Base-by-base conservation (phyloP, 768 basidiomycete species). In the Dioszegia crocea region DNA sequence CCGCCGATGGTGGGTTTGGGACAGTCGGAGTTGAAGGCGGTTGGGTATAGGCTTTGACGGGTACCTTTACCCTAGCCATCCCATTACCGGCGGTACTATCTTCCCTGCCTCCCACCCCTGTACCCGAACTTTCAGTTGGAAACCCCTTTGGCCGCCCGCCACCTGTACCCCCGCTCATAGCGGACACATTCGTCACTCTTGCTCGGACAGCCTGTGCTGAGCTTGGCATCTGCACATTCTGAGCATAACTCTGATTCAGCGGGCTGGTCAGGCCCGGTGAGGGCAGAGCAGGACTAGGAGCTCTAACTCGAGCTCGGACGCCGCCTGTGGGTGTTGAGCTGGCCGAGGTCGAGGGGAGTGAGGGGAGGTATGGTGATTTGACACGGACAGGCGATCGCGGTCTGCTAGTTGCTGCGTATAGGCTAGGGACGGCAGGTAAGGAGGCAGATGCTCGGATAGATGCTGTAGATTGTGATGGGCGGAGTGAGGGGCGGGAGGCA, bases 381-480 rank as follows among this genome's bases (percentile, higher is more conserved):
- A 51, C 36, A 16, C 33, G 21, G 36, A 39, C 21, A 6, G 49
- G 49, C 21, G 49, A 51, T 51, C 36, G 31, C 17, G 49, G 33
- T 36, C 49, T 11, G 24, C 23, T 26, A 6, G 12, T 4, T 23
- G 24, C 8, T 9, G 40, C 8, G 14, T 33, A 33, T 8, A 43
- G 8, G 21, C 21, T 43, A 30, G 49, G 33, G 23, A 51, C 33
- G 24, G 33, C 30, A 2, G 49, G 31, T 38, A 39, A 38, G n/a
- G 49, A 38, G n/a, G 24, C 36, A 10, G 49, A 36, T 16, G 49
- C 12, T 12, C 49, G 49, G 21, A 51, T 51, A n/a, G 49, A 49
- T 2, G 49, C 8, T 11, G 4, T 36, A 5, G 49, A 51, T 33
- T 51, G 49, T 3, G 49, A 36, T 6, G 49, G 24, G 21, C 49